A percentile compares a stretch with the other conserved stretches of the same genome.
Evolutionary conservation across 2,329 filamentous ascomycete genomes (phyloP).

Genomic region (Juglanconis juglandina): DNA sequence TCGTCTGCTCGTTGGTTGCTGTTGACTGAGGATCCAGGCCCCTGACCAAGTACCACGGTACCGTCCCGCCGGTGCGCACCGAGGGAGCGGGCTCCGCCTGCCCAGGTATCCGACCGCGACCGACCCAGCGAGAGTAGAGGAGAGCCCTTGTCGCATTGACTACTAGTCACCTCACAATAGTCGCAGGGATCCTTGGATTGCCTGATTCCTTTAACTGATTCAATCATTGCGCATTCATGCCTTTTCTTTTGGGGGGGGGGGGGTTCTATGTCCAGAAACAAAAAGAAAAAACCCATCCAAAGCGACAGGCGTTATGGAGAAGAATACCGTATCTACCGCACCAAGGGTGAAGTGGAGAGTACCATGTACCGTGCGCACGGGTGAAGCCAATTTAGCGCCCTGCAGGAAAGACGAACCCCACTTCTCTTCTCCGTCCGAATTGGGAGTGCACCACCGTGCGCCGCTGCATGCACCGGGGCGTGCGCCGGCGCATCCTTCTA

Average conservation of each 20-base stretch:
- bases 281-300: slow-evolving; percentile 6
- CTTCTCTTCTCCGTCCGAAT: not conserved
- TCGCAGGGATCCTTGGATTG: too few species aligned
- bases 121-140: too few species aligned
- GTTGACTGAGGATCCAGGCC: not conserved
- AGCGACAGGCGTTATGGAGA: slow-evolving; percentile 9
- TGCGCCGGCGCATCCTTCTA: too few species aligned
- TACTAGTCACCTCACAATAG: too few species aligned
- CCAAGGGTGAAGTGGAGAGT: too few species aligned
- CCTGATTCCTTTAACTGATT: too few species aligned
- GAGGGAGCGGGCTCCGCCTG: slow-evolving; percentile 10
- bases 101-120: slow-evolving; percentile 11
- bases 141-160: too few species aligned
- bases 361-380: slow-evolving; percentile 27
- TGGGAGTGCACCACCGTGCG: not conserved
- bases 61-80: slow-evolving; percentile 13
- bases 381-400: slow-evolving; percentile 22
- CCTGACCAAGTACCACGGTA: slow-evolving; percentile 3
- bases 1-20: not conserved
- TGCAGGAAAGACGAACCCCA: not conserved
- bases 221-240: too few species aligned
- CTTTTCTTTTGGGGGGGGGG: too few species aligned
- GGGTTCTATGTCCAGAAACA: too few species aligned
- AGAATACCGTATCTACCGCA: not conserved
- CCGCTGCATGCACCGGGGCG: not conserved